Percentiles rank a stretch among this genome's conserved stretches.
Evolutionary conservation across 371 early-diverging fungal species (phyloP).

Genomic region (Actinomucor elegans): DNA sequence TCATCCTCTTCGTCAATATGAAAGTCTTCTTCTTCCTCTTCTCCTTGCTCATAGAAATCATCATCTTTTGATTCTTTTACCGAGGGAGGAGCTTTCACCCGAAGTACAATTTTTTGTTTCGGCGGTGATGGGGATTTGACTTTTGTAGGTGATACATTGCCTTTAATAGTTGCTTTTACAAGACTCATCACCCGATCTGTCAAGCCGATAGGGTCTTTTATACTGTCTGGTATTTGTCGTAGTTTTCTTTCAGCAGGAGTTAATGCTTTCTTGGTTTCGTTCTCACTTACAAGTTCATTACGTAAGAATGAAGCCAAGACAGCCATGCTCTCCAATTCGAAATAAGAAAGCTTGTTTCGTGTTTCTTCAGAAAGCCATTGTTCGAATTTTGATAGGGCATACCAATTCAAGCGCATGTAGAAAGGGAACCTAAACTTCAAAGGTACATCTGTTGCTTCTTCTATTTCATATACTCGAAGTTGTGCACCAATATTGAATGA

Average conservation of each 20-base stretch:
- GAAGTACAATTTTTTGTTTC: conserved; percentile 1
- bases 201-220: conserved; percentile 10
- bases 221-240: conserved; percentile 7
- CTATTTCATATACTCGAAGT: conserved; percentile 67
- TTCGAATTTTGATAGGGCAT: conserved; percentile 47
- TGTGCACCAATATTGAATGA: conserved; percentile 74
- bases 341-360: background rate
- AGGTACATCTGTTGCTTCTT: conserved; percentile 77
- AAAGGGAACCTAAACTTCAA: conserved; percentile 84
- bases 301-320: conserved; percentile 6
- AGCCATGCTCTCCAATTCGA: conserved; percentile 24
- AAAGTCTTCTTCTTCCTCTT: background rate
- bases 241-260: background rate
- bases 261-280: background rate
- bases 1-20: conserved; percentile 1
- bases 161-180: background rate
- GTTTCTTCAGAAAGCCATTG: conserved; percentile 6
- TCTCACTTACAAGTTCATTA: background rate
- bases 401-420: conserved; percentile 82
- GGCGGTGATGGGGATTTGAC: too few relatives aligned
- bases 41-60: background rate
- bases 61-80: background rate
- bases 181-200: conserved; percentile 2
- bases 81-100: background rate
- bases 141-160: too few relatives aligned